These are phyloP conservation scores for Arthroderma sp. DNA, from an alignment of 2,329 filamentous ascomycete species.

Conservation along the genomic window DNA sequence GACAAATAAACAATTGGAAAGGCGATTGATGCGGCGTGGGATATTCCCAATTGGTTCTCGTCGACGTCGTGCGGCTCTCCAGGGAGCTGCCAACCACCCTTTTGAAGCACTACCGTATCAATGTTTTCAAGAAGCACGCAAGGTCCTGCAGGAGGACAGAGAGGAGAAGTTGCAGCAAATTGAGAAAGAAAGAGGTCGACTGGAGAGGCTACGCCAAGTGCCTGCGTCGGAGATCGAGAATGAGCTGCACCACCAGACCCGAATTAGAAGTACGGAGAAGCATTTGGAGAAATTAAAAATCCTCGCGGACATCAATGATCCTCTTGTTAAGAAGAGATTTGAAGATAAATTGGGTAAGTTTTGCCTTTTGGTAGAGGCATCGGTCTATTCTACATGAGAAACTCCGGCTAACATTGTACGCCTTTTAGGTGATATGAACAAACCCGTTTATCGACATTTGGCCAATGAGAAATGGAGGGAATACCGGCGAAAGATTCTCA, in stretches of 20 bases:
- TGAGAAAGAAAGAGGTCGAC: constrained; percentile 50
- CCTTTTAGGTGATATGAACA: constrained; percentile 72
- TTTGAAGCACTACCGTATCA: constrained; percentile 95
- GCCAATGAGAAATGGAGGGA: constrained; percentile 77
- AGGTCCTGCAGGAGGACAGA: constrained; percentile 66
- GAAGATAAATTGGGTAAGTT: constrained; percentile 74
- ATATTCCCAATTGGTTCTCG: constrained; percentile 68
- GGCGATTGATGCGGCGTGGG: constrained; percentile 53
- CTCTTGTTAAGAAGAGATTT: constrained; percentile 80
- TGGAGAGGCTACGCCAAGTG: constrained; percentile 52
- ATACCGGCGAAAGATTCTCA: constrained; percentile 64
- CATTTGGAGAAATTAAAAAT: constrained; percentile 73
- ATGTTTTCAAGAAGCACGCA: constrained; percentile 91
- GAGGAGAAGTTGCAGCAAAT: constrained; percentile 68
- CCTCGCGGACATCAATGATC: constrained; percentile 86
- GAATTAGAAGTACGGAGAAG: constrained; percentile 55
- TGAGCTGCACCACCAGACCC: constrained; percentile 50
- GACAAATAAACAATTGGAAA: constrained; percentile 50
- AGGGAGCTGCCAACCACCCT: constrained; percentile 53
- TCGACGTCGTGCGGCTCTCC: constrained; percentile 63
- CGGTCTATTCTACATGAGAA: not conserved
- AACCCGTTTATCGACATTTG: constrained; percentile 87
- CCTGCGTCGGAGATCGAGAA: constrained; percentile 47
- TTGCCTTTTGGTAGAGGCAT: not conserved
- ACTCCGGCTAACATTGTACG: constrained; percentile 12